Percentiles rank a stretch among this genome's conserved stretches.
These are phyloP conservation scores for Zygosaccharomyces sapae DNA, from an alignment of 1,139 yeast genomes.

Conservation along the genomic window DNA sequence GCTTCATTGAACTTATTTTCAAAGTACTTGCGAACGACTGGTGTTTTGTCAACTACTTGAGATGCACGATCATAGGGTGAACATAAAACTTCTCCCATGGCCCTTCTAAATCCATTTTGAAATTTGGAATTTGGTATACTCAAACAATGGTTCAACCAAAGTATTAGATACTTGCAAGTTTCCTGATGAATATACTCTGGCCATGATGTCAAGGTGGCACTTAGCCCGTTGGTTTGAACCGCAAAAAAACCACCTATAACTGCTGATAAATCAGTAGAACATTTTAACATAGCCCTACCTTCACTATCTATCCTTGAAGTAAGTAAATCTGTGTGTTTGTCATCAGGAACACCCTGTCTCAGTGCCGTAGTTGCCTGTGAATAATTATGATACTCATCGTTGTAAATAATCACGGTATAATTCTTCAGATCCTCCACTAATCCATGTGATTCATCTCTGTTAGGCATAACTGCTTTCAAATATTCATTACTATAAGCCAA, in stretches of 20 bases:
- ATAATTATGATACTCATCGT: conserved; percentile 66
- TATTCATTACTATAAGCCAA: conserved; percentile 26
- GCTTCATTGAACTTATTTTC: conserved; percentile 17
- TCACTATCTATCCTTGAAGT: conserved; percentile 37
- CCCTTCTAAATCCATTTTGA: conserved; percentile 37
- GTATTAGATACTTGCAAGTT: conserved; percentile 42
- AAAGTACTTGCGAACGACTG: conserved; percentile 26
- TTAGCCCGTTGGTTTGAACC: conserved; percentile 49
- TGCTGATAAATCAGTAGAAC: conserved; percentile 27
- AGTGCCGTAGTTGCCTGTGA: conserved; percentile 39
- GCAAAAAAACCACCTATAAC: conserved; percentile 35
- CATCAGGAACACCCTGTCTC: conserved; percentile 37
- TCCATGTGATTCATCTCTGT: conserved; percentile 34
- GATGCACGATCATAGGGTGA: conserved; percentile 18
- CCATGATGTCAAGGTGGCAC: conserved; percentile 51
- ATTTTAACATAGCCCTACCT: conserved; percentile 39
- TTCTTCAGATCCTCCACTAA: conserved; percentile 19
- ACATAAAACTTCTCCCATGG: conserved; percentile 35
- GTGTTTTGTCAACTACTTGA: conserved; percentile 21
- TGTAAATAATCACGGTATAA: conserved; percentile 59
- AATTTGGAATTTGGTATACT: conserved; percentile 37
- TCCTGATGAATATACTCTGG: conserved; percentile 49
- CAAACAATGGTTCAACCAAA: conserved; percentile 49
- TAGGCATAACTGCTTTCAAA: conserved; percentile 11
- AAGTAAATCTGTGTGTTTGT: conserved; percentile 31